A percentile compares a stretch with the other conserved stretches of the same genome.
Evolutionary conservation across 805 yeast species (phyloP).

Genomic region (Myxozyma geophila): DNA sequence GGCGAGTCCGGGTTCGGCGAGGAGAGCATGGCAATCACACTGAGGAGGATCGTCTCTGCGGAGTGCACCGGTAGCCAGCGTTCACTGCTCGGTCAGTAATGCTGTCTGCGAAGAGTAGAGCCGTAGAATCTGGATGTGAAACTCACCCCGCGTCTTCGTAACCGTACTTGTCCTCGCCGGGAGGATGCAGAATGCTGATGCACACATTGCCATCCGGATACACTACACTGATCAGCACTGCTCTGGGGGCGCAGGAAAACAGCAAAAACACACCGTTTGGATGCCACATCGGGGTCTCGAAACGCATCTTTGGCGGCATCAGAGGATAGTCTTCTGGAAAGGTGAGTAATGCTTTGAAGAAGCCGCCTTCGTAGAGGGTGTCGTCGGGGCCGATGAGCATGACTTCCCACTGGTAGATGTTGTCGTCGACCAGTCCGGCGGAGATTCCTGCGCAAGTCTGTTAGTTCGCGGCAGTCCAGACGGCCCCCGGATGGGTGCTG

Average conservation of each 20-base stretch:
- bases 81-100: constrained; percentile 51
- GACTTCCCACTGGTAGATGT: constrained; percentile 62
- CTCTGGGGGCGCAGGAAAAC: not conserved
- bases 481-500: too few species aligned
- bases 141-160: constrained; percentile 72
- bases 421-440: constrained; percentile 76
- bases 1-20: constrained; percentile 93
- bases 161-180: constrained; percentile 87
- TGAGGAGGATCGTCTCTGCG: constrained; percentile 79
- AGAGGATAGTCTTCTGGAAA: constrained; percentile 74
- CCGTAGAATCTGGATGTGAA: not conserved
- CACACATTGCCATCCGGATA: constrained; percentile 87
- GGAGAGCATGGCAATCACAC: constrained; percentile 85
- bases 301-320: constrained; percentile 66
- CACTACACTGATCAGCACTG: constrained; percentile 47
- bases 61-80: constrained; percentile 93
- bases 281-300: constrained; percentile 75
- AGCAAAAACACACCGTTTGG: constrained; percentile 58
- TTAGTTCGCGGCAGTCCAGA: too few species aligned
- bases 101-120: not conserved
- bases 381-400: constrained; percentile 71
- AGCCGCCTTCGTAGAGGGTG: constrained; percentile 74
- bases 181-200: constrained; percentile 81
- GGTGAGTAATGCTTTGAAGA: constrained; percentile 64
- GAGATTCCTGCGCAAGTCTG: constrained; percentile 61